A percentile compares a stretch with the other conserved stretches of the same genome.
These are phyloP conservation scores for Cadophora gregata DNA, from an alignment of 2,329 filamentous ascomycete species.

Conservation along the genomic window DNA sequence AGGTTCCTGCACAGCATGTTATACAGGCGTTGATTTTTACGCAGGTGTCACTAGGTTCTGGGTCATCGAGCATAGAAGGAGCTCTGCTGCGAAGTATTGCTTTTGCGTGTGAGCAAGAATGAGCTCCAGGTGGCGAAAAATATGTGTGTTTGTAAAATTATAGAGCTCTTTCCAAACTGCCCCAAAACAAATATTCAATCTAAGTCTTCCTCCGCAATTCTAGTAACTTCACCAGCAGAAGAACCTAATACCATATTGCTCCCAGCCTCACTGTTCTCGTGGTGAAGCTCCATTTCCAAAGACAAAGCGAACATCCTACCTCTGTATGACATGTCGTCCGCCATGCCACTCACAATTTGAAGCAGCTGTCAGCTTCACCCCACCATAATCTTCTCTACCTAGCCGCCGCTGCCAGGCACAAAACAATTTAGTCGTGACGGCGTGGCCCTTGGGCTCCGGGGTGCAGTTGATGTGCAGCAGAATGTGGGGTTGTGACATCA, in stretches of 20 bases:
- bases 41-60: neutral
- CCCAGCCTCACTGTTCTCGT: too few species aligned
- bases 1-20: neutral
- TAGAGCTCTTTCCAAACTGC: constrained; percentile 19
- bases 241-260: too few species aligned
- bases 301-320: too few species aligned
- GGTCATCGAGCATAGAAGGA: neutral
- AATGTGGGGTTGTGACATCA: constrained; percentile 7
- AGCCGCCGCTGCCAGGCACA: constrained; percentile 18
- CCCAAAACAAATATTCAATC: neutral
- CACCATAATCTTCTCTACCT: neutral
- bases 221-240: neutral
- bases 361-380: neutral
- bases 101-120: neutral
- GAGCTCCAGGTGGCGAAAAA: constrained; percentile 12
- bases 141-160: constrained; percentile 22
- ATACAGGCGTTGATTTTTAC: neutral
- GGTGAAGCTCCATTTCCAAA: too few species aligned
- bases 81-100: neutral
- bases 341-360: neutral
- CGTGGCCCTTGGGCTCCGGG: neutral
- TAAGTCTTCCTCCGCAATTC: neutral
- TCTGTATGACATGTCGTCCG: neutral
- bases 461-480: neutral
- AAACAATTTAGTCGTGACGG: neutral